Base-by-base conservation (phyloP, 106 monocot species). In the Platanthera guangdongensis region DNA sequence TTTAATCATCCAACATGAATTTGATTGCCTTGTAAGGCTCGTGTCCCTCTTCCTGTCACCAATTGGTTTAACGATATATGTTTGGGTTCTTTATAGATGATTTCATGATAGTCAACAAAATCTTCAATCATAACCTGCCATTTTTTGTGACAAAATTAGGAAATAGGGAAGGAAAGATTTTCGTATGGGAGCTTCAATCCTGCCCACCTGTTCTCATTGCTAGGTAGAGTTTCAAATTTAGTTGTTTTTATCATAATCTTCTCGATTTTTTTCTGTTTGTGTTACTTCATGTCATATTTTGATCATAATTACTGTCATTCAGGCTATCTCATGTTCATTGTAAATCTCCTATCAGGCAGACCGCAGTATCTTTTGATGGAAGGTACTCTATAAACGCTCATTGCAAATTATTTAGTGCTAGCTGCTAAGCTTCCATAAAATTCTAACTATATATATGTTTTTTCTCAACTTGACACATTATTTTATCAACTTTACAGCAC, bases 341-440 rank as follows among this genome's bases (percentile, higher is more conserved):
- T 74, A 97, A 91, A 78, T 91, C 93, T 71, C 87, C 96, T 32
- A 86, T 96, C 78, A 85, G 93, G 78, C 93, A 96, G 79, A 96
- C 93, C 39, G 96, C 90, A 15, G 79, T 91, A 84, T 96, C 95
- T 10, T 96, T 96, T 60, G 95, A 95, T 86, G 95, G 95, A 88
- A 95, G 95, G 95, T 95, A 86, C 51, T 77, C 5, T 50, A 39
- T 2, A 50, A 10, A 9, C 32, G 39, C 55, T 76, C 28, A 74
- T 54, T 62, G 30, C 11, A 19, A 51, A 70, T 70, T 70, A 7
- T 47, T 70, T 70, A 48, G 4, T 67, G 32, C 67, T 67, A 67
- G 3, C 7, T 67, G 53, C 39, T 39, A 3, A 39, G 9, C 32
- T 60, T 30, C 32, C 65, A 32, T 65, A 32, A 65, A 11, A 10